Evolutionary conservation across 1,284 basidiomycete species (phyloP).

Genomic region (Leccinum subfulvum): DNA sequence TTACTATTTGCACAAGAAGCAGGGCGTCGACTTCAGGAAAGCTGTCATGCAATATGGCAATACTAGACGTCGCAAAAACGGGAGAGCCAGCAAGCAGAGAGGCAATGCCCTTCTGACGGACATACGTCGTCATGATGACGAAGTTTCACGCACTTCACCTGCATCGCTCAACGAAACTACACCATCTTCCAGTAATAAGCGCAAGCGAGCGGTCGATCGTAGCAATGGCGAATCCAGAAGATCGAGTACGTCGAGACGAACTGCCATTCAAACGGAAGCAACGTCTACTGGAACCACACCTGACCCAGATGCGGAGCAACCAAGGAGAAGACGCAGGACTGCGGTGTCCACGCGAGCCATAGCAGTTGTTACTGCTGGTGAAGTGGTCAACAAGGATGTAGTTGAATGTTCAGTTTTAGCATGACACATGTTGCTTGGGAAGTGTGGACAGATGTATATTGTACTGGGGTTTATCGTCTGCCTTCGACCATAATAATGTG

Average conservation of each 20-base stretch:
- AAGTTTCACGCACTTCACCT: constrained; percentile 47
- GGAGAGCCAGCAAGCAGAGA: constrained; percentile 66
- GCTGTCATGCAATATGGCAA: constrained; percentile 65
- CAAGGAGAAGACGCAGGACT: constrained; percentile 40
- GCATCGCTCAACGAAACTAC: constrained; percentile 34
- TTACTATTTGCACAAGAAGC: constrained; percentile 96
- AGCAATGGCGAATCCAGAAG: constrained; percentile 32
- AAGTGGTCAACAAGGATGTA: constrained; percentile 41
- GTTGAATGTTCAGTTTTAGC: constrained; percentile 21
- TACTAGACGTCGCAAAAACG: constrained; percentile 59
- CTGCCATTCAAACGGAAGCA: constrained; percentile 42
- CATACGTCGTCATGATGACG: constrained; percentile 73
- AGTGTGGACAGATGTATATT: constrained; percentile 21
- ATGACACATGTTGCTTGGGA: constrained; percentile 16
- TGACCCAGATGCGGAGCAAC: constrained; percentile 63
- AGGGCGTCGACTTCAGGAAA: constrained; percentile 80
- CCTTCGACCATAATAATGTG: constrained; percentile 88
- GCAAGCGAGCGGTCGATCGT: constrained; percentile 33
- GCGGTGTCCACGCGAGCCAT: constrained; percentile 33
- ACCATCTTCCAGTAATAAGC: constrained; percentile 28
- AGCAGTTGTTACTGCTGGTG: constrained; percentile 35
- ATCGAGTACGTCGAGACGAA: constrained; percentile 38
- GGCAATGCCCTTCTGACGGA: constrained; percentile 78
- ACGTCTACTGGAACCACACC: constrained; percentile 49
- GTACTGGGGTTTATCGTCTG: constrained; percentile 49